Evolutionary conservation across 2,329 filamentous ascomycete genomes (phyloP).

Genomic region (Penicillium glabrum): DNA sequence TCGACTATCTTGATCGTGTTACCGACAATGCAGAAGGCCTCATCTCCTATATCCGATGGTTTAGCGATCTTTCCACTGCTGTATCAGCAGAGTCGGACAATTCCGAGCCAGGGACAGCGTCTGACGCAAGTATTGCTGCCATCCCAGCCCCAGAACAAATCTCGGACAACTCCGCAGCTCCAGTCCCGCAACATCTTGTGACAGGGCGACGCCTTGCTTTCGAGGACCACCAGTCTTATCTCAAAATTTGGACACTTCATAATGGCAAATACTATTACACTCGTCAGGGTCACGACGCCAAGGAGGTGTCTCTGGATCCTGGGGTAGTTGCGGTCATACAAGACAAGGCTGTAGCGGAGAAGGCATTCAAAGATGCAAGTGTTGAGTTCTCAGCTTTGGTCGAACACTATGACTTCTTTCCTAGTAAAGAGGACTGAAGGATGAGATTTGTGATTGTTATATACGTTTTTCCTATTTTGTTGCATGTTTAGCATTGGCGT

Average conservation of each 20-base stretch:
- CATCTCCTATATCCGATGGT: conserved; percentile 36
- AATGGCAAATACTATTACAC: conserved; percentile 49
- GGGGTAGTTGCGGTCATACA: conserved; percentile 21
- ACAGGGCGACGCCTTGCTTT: conserved; percentile 33
- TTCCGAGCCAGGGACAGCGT: background rate
- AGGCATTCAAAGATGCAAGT: background rate
- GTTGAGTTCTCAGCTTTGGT: background rate
- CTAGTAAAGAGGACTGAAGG: background rate
- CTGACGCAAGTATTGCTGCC: background rate
- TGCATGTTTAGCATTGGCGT: conserved; percentile 16
- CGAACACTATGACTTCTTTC: background rate
- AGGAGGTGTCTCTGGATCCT: conserved; percentile 44
- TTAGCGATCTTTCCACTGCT: conserved; percentile 37
- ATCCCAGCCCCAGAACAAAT: conserved; percentile 5
- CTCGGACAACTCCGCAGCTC: conserved; percentile 11
- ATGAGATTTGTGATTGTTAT: background rate
- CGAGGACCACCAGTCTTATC: conserved; percentile 45
- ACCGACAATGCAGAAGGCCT: conserved; percentile 26
- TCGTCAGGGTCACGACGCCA: conserved; percentile 42
- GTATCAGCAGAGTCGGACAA: conserved; percentile 7
- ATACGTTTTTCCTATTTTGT: background rate
- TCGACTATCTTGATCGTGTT: conserved; percentile 50
- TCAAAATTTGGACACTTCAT: conserved; percentile 50
- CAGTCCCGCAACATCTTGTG: conserved; percentile 16
- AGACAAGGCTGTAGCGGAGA: conserved; percentile 12